phyloP scores from a whole-genome alignment of 257 asterid species.

The Solanum clarkiae region DNA sequence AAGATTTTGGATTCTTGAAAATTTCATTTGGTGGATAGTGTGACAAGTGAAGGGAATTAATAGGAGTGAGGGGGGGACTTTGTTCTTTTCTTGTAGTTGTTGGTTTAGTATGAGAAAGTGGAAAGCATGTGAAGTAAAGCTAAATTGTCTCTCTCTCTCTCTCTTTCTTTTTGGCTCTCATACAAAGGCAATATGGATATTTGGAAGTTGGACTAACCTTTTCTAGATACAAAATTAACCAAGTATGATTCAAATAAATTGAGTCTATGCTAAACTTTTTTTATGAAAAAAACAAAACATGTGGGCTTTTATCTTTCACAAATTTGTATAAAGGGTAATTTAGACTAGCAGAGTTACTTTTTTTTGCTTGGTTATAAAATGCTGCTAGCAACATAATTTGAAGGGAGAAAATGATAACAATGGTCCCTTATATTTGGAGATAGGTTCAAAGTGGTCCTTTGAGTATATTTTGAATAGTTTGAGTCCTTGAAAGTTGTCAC shows the following conservation, averaged over 20 bases:
- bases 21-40: slow-evolving; percentile 7
- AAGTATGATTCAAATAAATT: neutral
- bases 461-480: neutral
- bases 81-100: slow-evolving; percentile 83
- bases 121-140: slow-evolving; percentile 89
- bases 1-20: neutral
- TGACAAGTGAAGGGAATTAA: slow-evolving; percentile 17
- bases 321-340: neutral
- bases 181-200: slow-evolving; percentile 30
- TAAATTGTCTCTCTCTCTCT: slow-evolving; percentile 54
- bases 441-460: neutral
- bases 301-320: neutral
- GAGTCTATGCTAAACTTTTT: neutral
- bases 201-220: slow-evolving; percentile 57
- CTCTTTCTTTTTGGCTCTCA: slow-evolving; percentile 12
- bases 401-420: neutral
- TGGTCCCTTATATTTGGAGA: neutral
- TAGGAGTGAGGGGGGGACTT: slow-evolving; percentile 18
- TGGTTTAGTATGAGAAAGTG: slow-evolving; percentile 75
- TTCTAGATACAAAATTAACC: slow-evolving; percentile 9
- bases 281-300: neutral
- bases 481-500: neutral
- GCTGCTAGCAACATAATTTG: neutral
- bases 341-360: neutral
- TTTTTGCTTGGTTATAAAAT: neutral